Percentiles rank a stretch among this genome's conserved stretches.
Evolutionary conservation across 208 protist species (phyloP).

Genomic region (Trichomonas gallinae): DNA sequence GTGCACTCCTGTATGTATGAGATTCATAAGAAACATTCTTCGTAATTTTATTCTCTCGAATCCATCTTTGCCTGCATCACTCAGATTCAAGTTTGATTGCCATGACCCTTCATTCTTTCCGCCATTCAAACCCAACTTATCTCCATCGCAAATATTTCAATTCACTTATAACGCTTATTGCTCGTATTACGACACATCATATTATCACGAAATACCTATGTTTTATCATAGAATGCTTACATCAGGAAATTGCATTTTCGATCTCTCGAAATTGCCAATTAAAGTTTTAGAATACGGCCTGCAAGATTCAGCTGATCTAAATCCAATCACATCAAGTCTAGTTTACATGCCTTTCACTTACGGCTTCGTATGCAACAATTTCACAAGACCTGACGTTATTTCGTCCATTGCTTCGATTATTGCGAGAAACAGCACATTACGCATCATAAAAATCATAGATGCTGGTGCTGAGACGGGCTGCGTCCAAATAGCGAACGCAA

Average conservation of each 20-base stretch:
- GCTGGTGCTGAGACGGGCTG: neutral
- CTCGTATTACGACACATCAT: neutral
- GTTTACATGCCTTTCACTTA: neutral
- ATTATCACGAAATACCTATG: neutral
- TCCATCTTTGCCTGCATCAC: neutral
- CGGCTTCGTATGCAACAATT: neutral
- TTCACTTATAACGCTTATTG: constrained; percentile 16
- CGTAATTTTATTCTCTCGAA: neutral
- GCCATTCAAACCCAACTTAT: neutral
- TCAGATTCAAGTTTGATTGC: neutral
- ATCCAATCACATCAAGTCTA: neutral
- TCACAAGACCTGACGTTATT: neutral
- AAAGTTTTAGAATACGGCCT: neutral
- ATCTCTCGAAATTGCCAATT: neutral
- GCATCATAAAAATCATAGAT: neutral
- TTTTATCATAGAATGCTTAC: neutral
- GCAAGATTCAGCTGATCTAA: neutral
- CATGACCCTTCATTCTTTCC: neutral
- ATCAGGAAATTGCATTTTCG: neutral
- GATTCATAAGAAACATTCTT: neutral
- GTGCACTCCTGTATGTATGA: neutral
- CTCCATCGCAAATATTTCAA: neutral
- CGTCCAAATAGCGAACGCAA: neutral
- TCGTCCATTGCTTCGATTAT: neutral
- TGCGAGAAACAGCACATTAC: neutral